Evolutionary conservation across 2,329 filamentous ascomycete genomes (phyloP).

Genomic region (Xylaria multiplex): DNA sequence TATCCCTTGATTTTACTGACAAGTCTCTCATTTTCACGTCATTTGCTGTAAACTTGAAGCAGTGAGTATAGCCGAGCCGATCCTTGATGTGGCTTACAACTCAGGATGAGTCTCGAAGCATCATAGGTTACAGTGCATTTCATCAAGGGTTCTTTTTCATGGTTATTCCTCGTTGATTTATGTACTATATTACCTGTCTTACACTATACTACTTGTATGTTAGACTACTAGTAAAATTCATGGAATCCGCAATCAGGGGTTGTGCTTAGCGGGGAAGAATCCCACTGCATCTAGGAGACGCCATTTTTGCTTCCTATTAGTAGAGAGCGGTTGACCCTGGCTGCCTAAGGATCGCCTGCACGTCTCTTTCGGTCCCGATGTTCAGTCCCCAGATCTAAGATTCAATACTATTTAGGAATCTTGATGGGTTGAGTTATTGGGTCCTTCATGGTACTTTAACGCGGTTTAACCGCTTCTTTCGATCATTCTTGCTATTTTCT

Average conservation of each 20-base stretch:
- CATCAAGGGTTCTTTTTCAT: conserved; percentile 27
- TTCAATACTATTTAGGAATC: conserved; percentile 12
- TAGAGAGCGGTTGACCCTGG: conserved; percentile 22
- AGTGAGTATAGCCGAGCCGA: conserved; percentile 33
- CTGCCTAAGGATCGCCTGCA: conserved; percentile 29
- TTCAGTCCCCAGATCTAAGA: conserved; percentile 12
- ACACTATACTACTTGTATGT: background rate
- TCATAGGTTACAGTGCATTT: conserved; percentile 33
- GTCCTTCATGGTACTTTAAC: conserved; percentile 10
- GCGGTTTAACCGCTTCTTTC: conserved; percentile 6
- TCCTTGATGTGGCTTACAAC: conserved; percentile 23
- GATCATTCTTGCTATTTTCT: conserved; percentile 2
- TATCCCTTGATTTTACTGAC: conserved; percentile 8
- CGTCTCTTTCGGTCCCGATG: conserved; percentile 37
- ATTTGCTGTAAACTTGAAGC: conserved; percentile 17
- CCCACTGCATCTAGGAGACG: conserved; percentile 17
- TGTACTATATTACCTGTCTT: conserved; percentile 32
- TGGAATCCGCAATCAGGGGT: conserved; percentile 29
- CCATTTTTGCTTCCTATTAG: conserved; percentile 25
- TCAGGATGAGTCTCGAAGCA: conserved; percentile 34
- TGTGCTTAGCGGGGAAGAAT: conserved; percentile 20
- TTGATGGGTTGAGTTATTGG: conserved; percentile 15
- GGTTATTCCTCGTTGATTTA: conserved; percentile 27
- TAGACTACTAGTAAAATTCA: conserved; percentile 11
- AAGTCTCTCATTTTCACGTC: conserved; percentile 10